A percentile compares a stretch with the other conserved stretches of the same genome.
These are phyloP conservation scores for Adansonia grandidieri DNA, from an alignment of 441 rosid genomes.

Conservation along the genomic window DNA sequence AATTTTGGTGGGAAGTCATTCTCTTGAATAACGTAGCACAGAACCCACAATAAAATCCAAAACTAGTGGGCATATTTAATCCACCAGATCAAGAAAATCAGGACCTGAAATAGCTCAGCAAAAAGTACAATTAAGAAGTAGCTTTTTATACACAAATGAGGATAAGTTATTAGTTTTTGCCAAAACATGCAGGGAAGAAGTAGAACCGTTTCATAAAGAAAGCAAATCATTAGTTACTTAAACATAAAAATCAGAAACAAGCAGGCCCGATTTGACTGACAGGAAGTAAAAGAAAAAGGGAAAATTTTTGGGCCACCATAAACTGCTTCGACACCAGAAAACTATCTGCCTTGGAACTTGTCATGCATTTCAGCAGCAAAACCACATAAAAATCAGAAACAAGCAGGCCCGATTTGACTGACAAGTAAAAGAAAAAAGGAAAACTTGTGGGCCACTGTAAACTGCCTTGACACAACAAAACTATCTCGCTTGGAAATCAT, in stretches of 20 bases:
- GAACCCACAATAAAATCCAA: not conserved
- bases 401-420: not conserved
- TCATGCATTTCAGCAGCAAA: not conserved
- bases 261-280: not conserved
- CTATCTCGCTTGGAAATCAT: not conserved
- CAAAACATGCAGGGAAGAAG: not conserved
- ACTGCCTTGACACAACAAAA: constrained; percentile 1
- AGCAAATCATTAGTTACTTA: not conserved
- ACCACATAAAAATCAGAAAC: not conserved
- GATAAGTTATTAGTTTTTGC: not conserved
- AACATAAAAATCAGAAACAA: not conserved
- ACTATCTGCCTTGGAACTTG: not conserved
- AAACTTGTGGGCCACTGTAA: not conserved
- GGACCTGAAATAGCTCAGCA: not conserved
- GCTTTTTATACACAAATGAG: not conserved
- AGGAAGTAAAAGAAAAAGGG: not conserved
- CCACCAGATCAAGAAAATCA: not conserved
- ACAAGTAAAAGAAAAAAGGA: not conserved
- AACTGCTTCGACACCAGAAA: not conserved
- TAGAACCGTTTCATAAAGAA: not conserved
- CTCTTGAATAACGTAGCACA: not conserved
- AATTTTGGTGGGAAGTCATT: not conserved
- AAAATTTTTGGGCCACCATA: not conserved
- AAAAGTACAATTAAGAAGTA: not conserved
- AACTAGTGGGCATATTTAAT: not conserved